A percentile compares a stretch with the other conserved stretches of the same genome.
phyloP scores from a whole-genome alignment of 306 rosid genomes.

The Rubus parviflorus region DNA sequence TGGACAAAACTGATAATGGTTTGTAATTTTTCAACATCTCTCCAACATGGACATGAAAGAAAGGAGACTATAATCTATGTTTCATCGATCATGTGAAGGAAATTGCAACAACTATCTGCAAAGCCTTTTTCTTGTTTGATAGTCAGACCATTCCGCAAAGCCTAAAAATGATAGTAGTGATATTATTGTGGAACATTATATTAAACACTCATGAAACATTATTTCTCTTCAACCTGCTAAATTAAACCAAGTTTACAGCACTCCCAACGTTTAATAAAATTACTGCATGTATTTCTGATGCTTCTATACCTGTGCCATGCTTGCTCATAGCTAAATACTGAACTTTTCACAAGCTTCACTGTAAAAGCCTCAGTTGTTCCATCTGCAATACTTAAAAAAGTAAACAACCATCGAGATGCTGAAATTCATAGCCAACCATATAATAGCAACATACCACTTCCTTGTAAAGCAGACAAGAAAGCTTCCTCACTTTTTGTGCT shows the following conservation, averaged over 20 bases:
- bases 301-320: conserved; percentile 92
- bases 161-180: background rate
- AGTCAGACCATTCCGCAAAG: background rate
- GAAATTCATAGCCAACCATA: conserved; percentile 19
- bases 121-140: background rate
- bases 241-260: conserved; percentile 6
- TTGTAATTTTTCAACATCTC: background rate
- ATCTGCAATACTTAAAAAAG: conserved; percentile 56
- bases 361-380: conserved; percentile 59
- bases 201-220: background rate
- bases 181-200: background rate
- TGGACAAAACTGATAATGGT: background rate
- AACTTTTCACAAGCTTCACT: conserved; percentile 88
- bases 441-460: conserved; percentile 58
- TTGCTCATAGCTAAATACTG: conserved; percentile 94
- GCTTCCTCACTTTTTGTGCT: conserved; percentile 89
- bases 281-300: conserved; percentile 19
- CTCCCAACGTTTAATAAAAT: conserved; percentile 10
- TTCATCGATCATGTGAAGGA: background rate
- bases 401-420: conserved; percentile 33
- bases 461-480: conserved; percentile 86
- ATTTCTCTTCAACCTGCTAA: background rate
- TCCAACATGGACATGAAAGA: background rate
- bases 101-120: background rate
- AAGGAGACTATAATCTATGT: background rate